These are phyloP conservation scores for Venturia pyrina DNA, from an alignment of 2,329 filamentous ascomycete genomes.

Conservation along the genomic window DNA sequence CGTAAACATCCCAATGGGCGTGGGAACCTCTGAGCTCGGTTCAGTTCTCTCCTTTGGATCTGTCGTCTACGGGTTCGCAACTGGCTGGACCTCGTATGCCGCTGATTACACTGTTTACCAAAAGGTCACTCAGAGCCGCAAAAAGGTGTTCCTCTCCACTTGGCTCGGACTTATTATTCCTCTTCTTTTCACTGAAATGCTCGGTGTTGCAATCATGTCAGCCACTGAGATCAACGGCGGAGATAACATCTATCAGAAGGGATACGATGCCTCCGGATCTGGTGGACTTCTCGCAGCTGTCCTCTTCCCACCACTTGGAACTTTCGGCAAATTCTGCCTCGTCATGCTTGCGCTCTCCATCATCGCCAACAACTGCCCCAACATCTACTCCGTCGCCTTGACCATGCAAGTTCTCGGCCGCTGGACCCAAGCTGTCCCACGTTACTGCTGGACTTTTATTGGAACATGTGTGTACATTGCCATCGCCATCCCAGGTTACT, in stretches of 20 bases:
- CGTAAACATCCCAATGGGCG: conserved; percentile 47
- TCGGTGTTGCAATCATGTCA: conserved; percentile 60
- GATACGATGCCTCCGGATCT: conserved; percentile 47
- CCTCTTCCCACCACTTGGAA: conserved; percentile 51
- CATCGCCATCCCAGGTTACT: conserved; percentile 60
- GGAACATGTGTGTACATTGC: conserved; percentile 55
- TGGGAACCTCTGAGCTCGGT: conserved; percentile 51
- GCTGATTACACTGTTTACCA: conserved; percentile 78
- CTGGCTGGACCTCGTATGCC: conserved; percentile 65
- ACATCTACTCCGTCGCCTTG: conserved; percentile 56
- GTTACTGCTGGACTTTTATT: conserved; percentile 57
- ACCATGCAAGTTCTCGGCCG: conserved; percentile 55
- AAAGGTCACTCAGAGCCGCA: conserved; percentile 47
- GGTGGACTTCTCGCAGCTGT: conserved; percentile 59
- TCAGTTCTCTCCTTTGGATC: conserved; percentile 55
- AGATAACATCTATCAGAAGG: conserved; percentile 44
- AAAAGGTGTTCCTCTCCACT: conserved; percentile 58
- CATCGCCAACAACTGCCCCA: conserved; percentile 61
- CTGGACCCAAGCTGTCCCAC: conserved; percentile 48
- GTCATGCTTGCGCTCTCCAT: conserved; percentile 57
- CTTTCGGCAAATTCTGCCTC: conserved; percentile 64
- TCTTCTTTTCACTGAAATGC: conserved; percentile 63
- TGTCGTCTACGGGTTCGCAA: conserved; percentile 57
- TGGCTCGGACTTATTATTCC: conserved; percentile 60
- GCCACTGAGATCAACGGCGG: conserved; percentile 47